phyloP scores from a whole-genome alignment of 257 asterid species.

The Rauvolfia tetraphylla region DNA sequence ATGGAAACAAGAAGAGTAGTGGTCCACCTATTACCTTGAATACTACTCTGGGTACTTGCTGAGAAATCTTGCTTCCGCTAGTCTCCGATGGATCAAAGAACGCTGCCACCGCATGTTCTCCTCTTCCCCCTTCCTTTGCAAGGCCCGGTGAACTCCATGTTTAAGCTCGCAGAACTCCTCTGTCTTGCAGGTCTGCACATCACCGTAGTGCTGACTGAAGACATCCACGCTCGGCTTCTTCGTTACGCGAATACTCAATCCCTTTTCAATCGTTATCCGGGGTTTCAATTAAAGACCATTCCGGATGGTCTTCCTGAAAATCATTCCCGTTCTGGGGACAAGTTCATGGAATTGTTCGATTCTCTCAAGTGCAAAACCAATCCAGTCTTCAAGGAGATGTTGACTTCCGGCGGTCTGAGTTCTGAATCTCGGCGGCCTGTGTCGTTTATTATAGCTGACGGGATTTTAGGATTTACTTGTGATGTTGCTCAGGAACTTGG shows the following conservation, averaged over 20 bases:
- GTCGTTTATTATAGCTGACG: slow-evolving; percentile 32
- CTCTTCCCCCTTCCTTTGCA: slow-evolving; percentile 29
- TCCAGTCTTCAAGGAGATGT: slow-evolving; percentile 28
- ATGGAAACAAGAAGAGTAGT: no score
- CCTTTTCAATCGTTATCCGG: slow-evolving; percentile 10
- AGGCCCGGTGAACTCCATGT: slow-evolving; percentile 30
- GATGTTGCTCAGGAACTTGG: slow-evolving; percentile 31
- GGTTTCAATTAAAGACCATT: slow-evolving; percentile 12
- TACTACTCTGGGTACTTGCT: no score
- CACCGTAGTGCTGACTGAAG: slow-evolving; percentile 23
- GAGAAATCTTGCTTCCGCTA: background rate
- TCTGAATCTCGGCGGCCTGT: slow-evolving; percentile 14
- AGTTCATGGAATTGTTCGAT: slow-evolving; percentile 19
- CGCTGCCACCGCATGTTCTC: slow-evolving; percentile 4
- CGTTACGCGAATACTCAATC: slow-evolving; percentile 12
- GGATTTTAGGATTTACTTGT: slow-evolving; percentile 24
- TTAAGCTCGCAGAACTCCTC: slow-evolving; percentile 31
- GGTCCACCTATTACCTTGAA: no score
- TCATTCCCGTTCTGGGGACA: slow-evolving; percentile 27
- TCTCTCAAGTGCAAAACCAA: slow-evolving; percentile 10
- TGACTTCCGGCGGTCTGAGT: slow-evolving; percentile 32
- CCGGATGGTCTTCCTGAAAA: slow-evolving; percentile 22
- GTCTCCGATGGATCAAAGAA: background rate
- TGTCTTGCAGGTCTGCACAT: slow-evolving; percentile 21
- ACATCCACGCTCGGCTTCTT: slow-evolving; percentile 15